Conservation (phyloP, 805 yeast genomes). For the Lipomyces lipofer region DNA sequence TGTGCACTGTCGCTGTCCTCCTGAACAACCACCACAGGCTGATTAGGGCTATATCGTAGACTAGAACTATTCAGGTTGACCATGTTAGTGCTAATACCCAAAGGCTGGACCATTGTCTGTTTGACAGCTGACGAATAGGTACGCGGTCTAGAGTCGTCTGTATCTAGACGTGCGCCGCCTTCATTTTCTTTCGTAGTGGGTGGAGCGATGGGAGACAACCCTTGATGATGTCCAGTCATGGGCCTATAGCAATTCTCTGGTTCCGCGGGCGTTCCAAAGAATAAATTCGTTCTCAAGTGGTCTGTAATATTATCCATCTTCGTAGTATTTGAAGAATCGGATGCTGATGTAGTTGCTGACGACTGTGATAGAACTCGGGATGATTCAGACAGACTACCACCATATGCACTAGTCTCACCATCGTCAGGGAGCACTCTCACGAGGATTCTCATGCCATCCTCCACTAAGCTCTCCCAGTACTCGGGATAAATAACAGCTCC, state of each 20-base stretch:
- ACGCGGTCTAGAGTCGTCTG: slow-evolving; percentile 9
- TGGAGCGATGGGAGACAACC: slow-evolving; percentile 6
- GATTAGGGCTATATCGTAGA: neutral
- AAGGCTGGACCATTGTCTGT: slow-evolving; percentile 13
- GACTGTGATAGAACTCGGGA: neutral
- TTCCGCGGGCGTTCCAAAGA: neutral
- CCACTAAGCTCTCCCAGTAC: slow-evolving; percentile 30
- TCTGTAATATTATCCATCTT: neutral
- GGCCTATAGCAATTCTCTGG: too few species aligned
- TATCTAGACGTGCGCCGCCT: too few species aligned
- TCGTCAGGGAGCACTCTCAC: slow-evolving; percentile 20
- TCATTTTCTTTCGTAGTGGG: slow-evolving; percentile 10
- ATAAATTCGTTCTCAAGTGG: neutral
- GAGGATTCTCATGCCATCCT: slow-evolving; percentile 28
- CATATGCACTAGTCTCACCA: neutral
- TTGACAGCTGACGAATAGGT: slow-evolving; percentile 25
- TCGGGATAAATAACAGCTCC: slow-evolving; percentile 31
- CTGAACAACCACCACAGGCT: slow-evolving; percentile 21
- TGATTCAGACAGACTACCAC: neutral
- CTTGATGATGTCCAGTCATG: neutral
- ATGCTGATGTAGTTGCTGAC: slow-evolving; percentile 1
- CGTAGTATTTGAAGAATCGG: neutral
- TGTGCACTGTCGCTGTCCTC: slow-evolving; percentile 11
- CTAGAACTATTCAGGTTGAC: neutral
- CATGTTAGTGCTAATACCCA: slow-evolving; percentile 11